Evolutionary conservation across 495 filamentous ascomycete genomes (phyloP).

Genomic region (Neurospora sp.): DNA sequence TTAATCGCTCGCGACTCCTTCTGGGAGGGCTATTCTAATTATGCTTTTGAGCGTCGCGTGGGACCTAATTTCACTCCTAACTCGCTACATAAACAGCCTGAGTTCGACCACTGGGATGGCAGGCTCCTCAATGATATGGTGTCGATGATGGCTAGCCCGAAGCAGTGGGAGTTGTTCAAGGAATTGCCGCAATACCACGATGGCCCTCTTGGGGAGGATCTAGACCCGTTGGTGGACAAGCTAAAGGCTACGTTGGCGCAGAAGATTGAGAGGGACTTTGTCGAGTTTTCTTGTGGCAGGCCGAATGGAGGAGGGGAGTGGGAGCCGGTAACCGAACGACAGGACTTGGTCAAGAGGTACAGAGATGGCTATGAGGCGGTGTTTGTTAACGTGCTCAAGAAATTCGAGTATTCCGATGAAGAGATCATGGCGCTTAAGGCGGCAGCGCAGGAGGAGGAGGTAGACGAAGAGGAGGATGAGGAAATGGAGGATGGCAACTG

Average conservation of each 20-base stretch:
- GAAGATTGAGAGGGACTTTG: constrained; percentile 20
- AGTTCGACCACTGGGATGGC: constrained; percentile 33
- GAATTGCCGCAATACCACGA: neutral
- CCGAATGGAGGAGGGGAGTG: neutral
- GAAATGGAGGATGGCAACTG: constrained; percentile 23
- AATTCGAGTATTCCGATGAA: neutral
- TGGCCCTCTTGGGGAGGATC: neutral
- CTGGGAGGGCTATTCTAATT: constrained; percentile 16
- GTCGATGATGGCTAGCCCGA: constrained; percentile 7
- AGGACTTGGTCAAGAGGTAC: neutral
- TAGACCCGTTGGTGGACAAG: constrained; percentile 9
- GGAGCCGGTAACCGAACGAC: neutral
- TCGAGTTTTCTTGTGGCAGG: neutral
- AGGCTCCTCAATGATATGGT: constrained; percentile 28
- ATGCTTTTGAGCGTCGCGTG: constrained; percentile 20
- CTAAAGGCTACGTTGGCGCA: constrained; percentile 14
- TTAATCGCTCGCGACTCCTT: constrained; percentile 33
- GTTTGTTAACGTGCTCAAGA: neutral
- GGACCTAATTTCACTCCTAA: neutral
- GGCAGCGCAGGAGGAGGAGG: constrained; percentile 19
- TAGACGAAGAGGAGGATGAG: constrained; percentile 5
- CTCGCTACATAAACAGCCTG: constrained; percentile 17
- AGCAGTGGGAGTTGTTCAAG: constrained; percentile 7
- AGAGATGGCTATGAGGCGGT: neutral
- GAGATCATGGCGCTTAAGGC: constrained; percentile 17